Conservation (phyloP, 345 rosid species). For the Conringia planisiliqua region DNA sequence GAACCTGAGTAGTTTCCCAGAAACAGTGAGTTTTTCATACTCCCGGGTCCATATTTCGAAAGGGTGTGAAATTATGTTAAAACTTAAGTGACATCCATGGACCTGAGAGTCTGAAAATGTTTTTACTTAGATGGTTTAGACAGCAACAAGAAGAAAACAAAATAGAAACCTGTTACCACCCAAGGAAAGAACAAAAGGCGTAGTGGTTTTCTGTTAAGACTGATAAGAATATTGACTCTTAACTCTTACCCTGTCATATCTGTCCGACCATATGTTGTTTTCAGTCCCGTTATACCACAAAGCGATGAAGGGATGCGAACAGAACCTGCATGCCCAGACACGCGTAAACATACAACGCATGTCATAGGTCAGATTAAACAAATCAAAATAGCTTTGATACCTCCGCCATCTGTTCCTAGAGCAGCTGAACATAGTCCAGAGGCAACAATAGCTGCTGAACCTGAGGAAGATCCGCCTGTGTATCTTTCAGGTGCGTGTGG, state of each 20-base stretch:
- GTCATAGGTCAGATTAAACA: background rate
- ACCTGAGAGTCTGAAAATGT: background rate
- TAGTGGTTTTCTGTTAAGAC: background rate
- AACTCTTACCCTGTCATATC: conserved; percentile 63
- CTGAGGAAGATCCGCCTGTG: conserved; percentile 95
- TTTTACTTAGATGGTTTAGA: background rate
- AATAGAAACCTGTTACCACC: background rate
- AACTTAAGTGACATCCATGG: background rate
- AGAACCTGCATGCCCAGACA: conserved; percentile 58
- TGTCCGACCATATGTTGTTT: conserved; percentile 80
- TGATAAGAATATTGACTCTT: background rate
- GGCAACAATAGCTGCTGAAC: conserved; percentile 91
- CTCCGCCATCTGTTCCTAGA: conserved; percentile 97
- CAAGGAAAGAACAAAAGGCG: background rate
- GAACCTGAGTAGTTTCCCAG: background rate
- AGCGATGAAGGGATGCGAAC: conserved; percentile 79
- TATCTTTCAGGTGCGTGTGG: conserved; percentile 83
- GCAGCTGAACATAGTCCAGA: conserved; percentile 91
- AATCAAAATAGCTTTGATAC: conserved; percentile 37
- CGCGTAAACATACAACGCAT: conserved; percentile 5
- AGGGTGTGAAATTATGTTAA: background rate
- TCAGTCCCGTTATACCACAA: conserved; percentile 83
- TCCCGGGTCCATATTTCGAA: background rate
- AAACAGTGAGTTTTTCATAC: background rate
- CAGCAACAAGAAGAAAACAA: background rate